Evolutionary conservation across 2,329 filamentous ascomycete species (phyloP).

Genomic region (Ophiocordyceps australis): DNA sequence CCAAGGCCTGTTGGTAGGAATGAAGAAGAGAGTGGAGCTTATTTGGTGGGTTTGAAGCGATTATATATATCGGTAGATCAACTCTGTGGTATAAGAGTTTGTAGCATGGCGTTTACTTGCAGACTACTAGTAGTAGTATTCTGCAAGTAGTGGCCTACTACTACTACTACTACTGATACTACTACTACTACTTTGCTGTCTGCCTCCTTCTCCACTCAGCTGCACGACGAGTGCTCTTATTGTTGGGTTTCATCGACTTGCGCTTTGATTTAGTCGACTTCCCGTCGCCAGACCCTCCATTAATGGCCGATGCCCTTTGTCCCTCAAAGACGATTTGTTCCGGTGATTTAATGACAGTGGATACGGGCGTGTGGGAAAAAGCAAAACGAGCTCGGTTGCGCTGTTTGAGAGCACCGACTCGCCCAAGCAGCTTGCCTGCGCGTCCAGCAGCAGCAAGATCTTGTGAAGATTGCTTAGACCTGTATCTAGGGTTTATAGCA

Average conservation of each 20-base stretch:
- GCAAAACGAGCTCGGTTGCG: conserved; percentile 10
- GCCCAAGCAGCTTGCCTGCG: conserved; percentile 55
- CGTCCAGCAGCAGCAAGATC: conserved; percentile 57
- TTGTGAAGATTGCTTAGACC: conserved; percentile 51
- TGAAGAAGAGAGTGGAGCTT: too few species aligned
- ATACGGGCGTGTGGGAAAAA: conserved; percentile 5
- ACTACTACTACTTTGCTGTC: not conserved
- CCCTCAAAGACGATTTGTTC: conserved; percentile 71
- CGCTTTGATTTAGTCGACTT: conserved; percentile 37
- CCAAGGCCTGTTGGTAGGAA: too few species aligned
- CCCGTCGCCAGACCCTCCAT: conserved; percentile 43
- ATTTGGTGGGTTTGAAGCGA: too few species aligned
- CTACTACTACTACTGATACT: too few species aligned
- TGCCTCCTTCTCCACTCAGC: conserved; percentile 17
- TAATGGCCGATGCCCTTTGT: conserved; percentile 49
- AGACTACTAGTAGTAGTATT: too few species aligned
- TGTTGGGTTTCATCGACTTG: conserved; percentile 17
- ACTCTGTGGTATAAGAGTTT: too few species aligned
- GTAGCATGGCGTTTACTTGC: too few species aligned
- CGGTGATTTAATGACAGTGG: conserved; percentile 30
- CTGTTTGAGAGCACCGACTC: conserved; percentile 38
- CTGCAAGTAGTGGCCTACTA: too few species aligned
- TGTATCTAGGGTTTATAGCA: conserved; percentile 34
- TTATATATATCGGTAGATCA: too few species aligned
- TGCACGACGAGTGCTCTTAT: conserved; percentile 19